A percentile compares a stretch with the other conserved stretches of the same genome.
Evolutionary conservation across 148 eudicot genomes (phyloP).

Genomic region (Fallopia convolvulus): DNA sequence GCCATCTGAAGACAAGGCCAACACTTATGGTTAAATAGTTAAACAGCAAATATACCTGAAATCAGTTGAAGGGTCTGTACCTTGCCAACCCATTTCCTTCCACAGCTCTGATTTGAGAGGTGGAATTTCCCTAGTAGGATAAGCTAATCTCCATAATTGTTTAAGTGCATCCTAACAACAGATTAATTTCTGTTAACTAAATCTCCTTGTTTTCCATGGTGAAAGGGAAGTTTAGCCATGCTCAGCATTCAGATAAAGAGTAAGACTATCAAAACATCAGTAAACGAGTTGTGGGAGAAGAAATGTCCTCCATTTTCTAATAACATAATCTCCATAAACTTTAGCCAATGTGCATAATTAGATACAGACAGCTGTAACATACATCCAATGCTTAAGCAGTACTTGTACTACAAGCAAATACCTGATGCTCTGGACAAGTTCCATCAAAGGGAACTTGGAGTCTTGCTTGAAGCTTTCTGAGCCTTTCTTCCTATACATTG

Average conservation of each 20-base stretch:
- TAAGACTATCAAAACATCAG: not conserved
- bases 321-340: too few species aligned
- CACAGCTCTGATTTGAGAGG: slow-evolving; percentile 96
- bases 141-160: slow-evolving; percentile 79
- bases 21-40: not conserved
- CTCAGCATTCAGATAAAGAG: not conserved
- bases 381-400: not conserved
- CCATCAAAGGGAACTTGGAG: slow-evolving; percentile 86
- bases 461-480: slow-evolving; percentile 60
- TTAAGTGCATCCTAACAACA: slow-evolving; percentile 73
- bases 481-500: slow-evolving; percentile 60
- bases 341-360: too few species aligned
- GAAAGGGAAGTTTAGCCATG: not conserved
- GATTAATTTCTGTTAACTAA: not conserved
- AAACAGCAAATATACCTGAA: slow-evolving; percentile 48
- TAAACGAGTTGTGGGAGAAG: too few species aligned
- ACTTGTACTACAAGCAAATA: slow-evolving; percentile 15
- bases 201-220: not conserved
- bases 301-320: too few species aligned
- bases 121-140: slow-evolving; percentile 71
- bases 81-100: slow-evolving; percentile 99
- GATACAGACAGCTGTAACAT: not conserved
- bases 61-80: slow-evolving; percentile 93
- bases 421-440: slow-evolving; percentile 73
- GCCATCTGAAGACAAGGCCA: too few species aligned